Evolutionary conservation across 2,329 filamentous ascomycete genomes (phyloP).

Genomic region (Thielaviopsis musarum): DNA sequence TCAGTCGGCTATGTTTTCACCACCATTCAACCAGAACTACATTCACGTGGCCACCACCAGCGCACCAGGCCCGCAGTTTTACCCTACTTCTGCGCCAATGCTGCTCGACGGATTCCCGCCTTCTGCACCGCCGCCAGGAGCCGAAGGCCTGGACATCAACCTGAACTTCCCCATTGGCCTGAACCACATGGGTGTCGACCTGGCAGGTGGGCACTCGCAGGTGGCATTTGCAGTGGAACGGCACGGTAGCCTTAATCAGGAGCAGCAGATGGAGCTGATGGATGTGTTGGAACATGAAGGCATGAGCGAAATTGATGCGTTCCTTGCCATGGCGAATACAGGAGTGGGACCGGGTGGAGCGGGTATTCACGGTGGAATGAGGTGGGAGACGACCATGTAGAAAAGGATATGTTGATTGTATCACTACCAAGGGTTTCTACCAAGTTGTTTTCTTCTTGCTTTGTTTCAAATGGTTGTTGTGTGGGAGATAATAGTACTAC

Average conservation of each 20-base stretch:
- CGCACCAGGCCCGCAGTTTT: conserved; percentile 9
- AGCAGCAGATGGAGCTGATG: conserved; percentile 74
- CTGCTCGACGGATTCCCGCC: conserved; percentile 17
- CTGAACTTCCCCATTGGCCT: conserved; percentile 20
- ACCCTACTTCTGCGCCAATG: conserved; percentile 20
- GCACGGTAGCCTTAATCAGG: conserved; percentile 56
- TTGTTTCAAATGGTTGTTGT: neutral
- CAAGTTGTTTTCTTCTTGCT: neutral
- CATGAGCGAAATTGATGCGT: conserved; percentile 42
- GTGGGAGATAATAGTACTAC: neutral
- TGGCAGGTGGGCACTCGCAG: conserved; percentile 14
- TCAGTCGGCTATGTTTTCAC: conserved; percentile 12
- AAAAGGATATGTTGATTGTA: neutral
- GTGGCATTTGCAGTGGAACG: conserved; percentile 28
- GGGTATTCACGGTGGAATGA: conserved; percentile 10
- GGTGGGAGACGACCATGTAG: conserved; percentile 9
- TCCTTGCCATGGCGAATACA: conserved; percentile 27
- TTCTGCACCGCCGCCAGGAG: conserved; percentile 9
- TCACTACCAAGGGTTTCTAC: neutral
- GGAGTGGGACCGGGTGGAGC: conserved; percentile 14
- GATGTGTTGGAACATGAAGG: conserved; percentile 57
- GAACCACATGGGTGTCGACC: conserved; percentile 13
- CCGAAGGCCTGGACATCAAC: conserved; percentile 10
- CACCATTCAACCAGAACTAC: conserved; percentile 9
- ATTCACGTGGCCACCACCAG: conserved; percentile 4